Evolutionary conservation across 1,284 basidiomycete genomes (phyloP).

Genomic region (Veloboletus limbatus): DNA sequence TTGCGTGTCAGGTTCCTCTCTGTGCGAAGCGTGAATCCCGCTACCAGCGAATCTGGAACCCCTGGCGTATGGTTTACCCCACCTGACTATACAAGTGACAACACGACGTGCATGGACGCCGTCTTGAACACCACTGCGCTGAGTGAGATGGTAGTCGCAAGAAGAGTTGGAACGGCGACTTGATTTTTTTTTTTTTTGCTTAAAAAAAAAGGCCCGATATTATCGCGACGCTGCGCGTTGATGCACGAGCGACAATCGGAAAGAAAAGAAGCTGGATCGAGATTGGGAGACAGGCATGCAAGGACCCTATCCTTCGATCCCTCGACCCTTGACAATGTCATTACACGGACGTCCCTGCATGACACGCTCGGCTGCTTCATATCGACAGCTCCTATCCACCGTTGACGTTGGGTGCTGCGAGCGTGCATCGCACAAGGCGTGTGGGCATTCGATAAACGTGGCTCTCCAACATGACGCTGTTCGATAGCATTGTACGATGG

Average conservation of each 20-base stretch:
- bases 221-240: not conserved
- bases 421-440: too few species aligned
- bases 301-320: too few species aligned
- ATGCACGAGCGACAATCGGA: not conserved
- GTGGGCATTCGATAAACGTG: not conserved
- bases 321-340: constrained; percentile 14
- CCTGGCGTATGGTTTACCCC: too few species aligned
- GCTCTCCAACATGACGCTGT: not conserved
- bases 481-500: not conserved
- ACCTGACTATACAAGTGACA: too few species aligned
- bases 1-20: too few species aligned
- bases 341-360: constrained; percentile 9
- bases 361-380: constrained; percentile 4
- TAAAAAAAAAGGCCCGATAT: not conserved
- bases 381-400: not conserved
- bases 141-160: too few species aligned
- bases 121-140: constrained; percentile 6
- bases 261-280: constrained; percentile 1
- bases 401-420: not conserved
- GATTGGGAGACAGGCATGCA: not conserved
- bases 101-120: too few species aligned
- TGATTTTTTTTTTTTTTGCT: too few species aligned
- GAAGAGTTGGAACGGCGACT: constrained; percentile 23
- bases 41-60: too few species aligned
- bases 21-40: not conserved